Percentiles rank a stretch among this genome's conserved stretches.
These are phyloP conservation scores for Vigna mungo DNA, from an alignment of 306 rosid species.

Conservation along the genomic window DNA sequence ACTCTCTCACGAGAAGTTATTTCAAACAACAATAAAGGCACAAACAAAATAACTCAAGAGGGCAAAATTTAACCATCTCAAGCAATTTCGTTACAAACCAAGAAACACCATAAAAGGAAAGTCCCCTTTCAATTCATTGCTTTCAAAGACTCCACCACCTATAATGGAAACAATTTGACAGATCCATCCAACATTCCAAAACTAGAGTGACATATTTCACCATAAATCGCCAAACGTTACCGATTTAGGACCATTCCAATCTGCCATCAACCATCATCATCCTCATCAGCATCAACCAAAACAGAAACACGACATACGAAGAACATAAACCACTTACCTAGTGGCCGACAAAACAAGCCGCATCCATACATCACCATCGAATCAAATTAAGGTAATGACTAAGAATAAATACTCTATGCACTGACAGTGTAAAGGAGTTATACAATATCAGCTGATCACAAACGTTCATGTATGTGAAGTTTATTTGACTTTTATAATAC, in stretches of 20 bases:
- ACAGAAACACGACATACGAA: neutral
- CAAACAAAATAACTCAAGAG: slow-evolving; percentile 16
- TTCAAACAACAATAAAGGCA: slow-evolving; percentile 1
- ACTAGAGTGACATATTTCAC: slow-evolving; percentile 17
- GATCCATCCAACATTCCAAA: slow-evolving; percentile 22
- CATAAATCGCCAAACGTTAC: slow-evolving; percentile 25
- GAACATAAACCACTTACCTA: slow-evolving; percentile 24
- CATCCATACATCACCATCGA: slow-evolving; percentile 5
- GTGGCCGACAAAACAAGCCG: neutral
- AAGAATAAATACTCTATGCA: neutral
- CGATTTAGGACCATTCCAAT: slow-evolving; percentile 3
- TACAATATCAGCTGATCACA: neutral
- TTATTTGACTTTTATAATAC: neutral
- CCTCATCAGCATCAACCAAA: slow-evolving; percentile 34
- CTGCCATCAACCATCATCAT: slow-evolving; percentile 11
- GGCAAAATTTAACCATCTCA: slow-evolving; percentile 33
- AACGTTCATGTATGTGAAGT: neutral
- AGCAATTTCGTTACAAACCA: slow-evolving; percentile 38
- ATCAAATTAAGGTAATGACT: neutral
- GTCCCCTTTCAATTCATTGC: slow-evolving; percentile 24
- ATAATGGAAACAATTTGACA: slow-evolving; percentile 29
- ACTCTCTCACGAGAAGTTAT: slow-evolving; percentile 22
- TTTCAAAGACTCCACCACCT: slow-evolving; percentile 1
- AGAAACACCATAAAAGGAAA: slow-evolving; percentile 41
- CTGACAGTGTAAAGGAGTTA: neutral